A percentile compares a stretch with the other conserved stretches of the same genome.
phyloP scores from a whole-genome alignment of 495 filamentous ascomycete species.

The Aspergillus kassunensis region DNA sequence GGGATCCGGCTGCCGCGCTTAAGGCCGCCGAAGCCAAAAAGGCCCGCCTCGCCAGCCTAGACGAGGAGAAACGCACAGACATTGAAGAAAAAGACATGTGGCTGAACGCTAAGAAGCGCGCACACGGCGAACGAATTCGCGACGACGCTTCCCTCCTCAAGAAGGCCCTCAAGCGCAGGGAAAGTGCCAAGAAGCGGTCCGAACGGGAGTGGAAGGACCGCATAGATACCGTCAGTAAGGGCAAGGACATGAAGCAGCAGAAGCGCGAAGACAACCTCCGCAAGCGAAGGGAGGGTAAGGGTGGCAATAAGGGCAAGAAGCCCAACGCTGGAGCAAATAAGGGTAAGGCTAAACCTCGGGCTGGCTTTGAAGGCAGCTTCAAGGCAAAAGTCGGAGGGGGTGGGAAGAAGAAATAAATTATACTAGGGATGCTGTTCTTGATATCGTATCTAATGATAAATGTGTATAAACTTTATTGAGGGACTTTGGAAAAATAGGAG shows the following conservation, averaged over 20 bases:
- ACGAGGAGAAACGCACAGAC: slow-evolving; percentile 73
- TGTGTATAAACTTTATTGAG: slow-evolving; percentile 1
- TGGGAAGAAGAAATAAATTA: slow-evolving; percentile 39
- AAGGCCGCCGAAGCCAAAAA: slow-evolving; percentile 66
- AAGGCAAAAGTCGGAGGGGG: slow-evolving; percentile 48
- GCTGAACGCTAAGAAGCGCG: slow-evolving; percentile 85
- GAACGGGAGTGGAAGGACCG: slow-evolving; percentile 86
- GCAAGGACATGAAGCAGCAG: slow-evolving; percentile 73
- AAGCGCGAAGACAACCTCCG: slow-evolving; percentile 85
- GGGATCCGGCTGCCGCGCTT: slow-evolving; percentile 73
- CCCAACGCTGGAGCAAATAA: slow-evolving; percentile 52
- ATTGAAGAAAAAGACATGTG: slow-evolving; percentile 91
- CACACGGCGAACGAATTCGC: slow-evolving; percentile 83
- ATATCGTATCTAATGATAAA: slow-evolving; percentile 13
- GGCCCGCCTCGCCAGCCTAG: slow-evolving; percentile 65
- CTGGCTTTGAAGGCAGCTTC: slow-evolving; percentile 93
- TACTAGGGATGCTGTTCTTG: slow-evolving; percentile 5
- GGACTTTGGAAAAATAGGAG: too few species aligned
- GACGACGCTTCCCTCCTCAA: slow-evolving; percentile 86
- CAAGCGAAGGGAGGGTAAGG: slow-evolving; percentile 76
- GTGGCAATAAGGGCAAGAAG: slow-evolving; percentile 49
- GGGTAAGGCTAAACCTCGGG: slow-evolving; percentile 50
- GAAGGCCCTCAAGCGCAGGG: slow-evolving; percentile 92
- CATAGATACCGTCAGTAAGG: slow-evolving; percentile 66
- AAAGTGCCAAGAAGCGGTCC: slow-evolving; percentile 83